Evolutionary conservation across 768 basidiomycete species (phyloP), one percentile per base, ranked within the genome.

Genomic region (Serendipita sp.): DNA sequence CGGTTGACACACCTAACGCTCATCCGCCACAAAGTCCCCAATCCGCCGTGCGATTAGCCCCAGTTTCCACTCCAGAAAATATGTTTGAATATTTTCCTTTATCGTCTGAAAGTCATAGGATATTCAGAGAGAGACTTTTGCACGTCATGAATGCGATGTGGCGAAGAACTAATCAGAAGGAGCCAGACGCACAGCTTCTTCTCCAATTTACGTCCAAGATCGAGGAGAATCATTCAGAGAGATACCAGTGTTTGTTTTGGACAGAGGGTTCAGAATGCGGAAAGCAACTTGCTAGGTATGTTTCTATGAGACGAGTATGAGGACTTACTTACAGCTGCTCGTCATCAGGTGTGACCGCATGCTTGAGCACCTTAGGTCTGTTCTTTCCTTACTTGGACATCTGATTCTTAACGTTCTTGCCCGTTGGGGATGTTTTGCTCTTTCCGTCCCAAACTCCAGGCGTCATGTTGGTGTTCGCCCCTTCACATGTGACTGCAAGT

Each of bases 381-480:
- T 36, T 28, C 11, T 60, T 35, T 8, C 16, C 8, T 8, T 16
- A 23, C n/a, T n/a, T 52, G 16, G 48, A 52, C n/a, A 7, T 41
- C 41, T 41, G 41, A 41, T 13, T 41, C 41, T 52, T 16, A 52
- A 5, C 18, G n/a, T 52, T 23, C 32, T 46, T 13, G n/a, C 48
- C 18, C 32, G 18, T 52, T 18, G 48, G 48, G 8, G 18, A 34
- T 18, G 16, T 16, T 52, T 52, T 2, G 10, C 32, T 52, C 32
- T n/a, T 52, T 52, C 16, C 32, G 18, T 52, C 48, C n/a, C 13
- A 5, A 41, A 41, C 41, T 60, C 28, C 28, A 60, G 56, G 35
- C 56, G 56, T 28, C 56, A 60, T 60, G 56, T 60, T 32, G 56
- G 56, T n/a, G 56, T 60, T n/a, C 56, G 56, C 16, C 56, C 56